Percentiles rank a stretch among this genome's conserved stretches.
These are phyloP conservation scores for Spathaspora gorwiae DNA, from an alignment of 805 yeast species.

Conservation along the genomic window DNA sequence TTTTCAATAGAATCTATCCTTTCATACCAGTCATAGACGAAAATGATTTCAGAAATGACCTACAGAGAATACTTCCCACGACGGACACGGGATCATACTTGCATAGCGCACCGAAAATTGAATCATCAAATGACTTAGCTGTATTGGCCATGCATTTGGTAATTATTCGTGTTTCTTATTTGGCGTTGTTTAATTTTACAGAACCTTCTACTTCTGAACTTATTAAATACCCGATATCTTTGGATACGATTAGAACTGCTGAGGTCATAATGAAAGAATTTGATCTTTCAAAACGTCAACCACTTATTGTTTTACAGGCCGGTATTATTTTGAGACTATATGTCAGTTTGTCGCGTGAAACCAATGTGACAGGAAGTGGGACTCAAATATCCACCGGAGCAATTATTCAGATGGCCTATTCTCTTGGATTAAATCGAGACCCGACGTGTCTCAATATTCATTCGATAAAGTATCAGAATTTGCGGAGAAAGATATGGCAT, in stretches of 20 bases:
- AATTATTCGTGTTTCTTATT: constrained; percentile 10
- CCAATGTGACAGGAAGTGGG: constrained; percentile 10
- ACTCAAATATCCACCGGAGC: constrained; percentile 13
- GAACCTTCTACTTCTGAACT: not conserved
- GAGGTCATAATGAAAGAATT: constrained; percentile 15
- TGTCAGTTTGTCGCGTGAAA: constrained; percentile 22
- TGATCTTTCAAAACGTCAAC: constrained; percentile 28
- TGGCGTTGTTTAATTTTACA: constrained; percentile 6
- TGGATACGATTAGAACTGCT: constrained; percentile 14
- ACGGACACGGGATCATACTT: not conserved
- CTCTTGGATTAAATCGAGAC: constrained; percentile 32
- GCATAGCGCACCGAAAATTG: constrained; percentile 1
- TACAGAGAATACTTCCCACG: constrained; percentile 1
- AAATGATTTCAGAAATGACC: constrained; percentile 4
- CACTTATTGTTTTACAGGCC: constrained; percentile 44
- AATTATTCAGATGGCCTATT: constrained; percentile 26
- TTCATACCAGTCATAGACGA: constrained; percentile 16
- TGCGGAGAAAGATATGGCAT: constrained; percentile 61
- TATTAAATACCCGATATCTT: constrained; percentile 7
- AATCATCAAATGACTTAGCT: constrained; percentile 12
- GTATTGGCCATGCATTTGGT: constrained; percentile 12
- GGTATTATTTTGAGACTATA: constrained; percentile 40
- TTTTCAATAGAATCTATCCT: constrained; percentile 10
- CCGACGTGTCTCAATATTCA: constrained; percentile 18
- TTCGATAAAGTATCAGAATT: constrained; percentile 25